Conservation (phyloP, 148 eudicot species). For the Nyssa sinensis region DNA sequence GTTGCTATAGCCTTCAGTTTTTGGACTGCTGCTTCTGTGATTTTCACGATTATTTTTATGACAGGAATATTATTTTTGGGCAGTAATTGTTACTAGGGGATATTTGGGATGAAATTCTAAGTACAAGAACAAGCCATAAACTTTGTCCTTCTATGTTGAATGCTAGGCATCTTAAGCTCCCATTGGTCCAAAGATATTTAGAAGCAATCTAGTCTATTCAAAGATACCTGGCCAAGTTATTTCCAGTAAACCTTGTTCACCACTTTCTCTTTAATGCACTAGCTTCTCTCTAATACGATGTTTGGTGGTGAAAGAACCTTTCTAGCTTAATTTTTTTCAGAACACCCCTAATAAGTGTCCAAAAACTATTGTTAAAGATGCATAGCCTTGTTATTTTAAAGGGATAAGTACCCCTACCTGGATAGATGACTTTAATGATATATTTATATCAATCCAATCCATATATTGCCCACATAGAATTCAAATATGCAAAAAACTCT, state of each 20-base stretch:
- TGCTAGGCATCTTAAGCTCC: too few species aligned
- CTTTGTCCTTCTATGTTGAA: too few species aligned
- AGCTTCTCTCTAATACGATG: too few species aligned
- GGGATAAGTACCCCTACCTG: not conserved
- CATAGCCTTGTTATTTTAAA: not conserved
- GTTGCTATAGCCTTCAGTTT: not conserved
- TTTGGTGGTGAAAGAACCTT: not conserved
- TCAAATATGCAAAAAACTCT: too few species aligned
- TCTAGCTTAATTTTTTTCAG: not conserved
- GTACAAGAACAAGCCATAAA: too few species aligned
- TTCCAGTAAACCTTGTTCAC: too few species aligned
- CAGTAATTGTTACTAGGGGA: not conserved
- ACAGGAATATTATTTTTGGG: not conserved
- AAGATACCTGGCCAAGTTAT: too few species aligned
- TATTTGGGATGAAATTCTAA: not conserved
- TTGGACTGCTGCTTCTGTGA: not conserved
- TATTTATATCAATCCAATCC: too few species aligned
- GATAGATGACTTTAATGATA: not conserved
- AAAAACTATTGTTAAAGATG: not conserved
- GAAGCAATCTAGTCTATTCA: too few species aligned
- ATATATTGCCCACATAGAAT: too few species aligned
- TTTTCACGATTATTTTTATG: slow-evolving; percentile 1
- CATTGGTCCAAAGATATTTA: too few species aligned
- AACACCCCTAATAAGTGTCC: not conserved
- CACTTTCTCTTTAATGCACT: too few species aligned